Evolutionary conservation across 352 stramenopile species (phyloP), one percentile per base, ranked within the genome.

Genomic region (Globisporangium abappressorium): DNA sequence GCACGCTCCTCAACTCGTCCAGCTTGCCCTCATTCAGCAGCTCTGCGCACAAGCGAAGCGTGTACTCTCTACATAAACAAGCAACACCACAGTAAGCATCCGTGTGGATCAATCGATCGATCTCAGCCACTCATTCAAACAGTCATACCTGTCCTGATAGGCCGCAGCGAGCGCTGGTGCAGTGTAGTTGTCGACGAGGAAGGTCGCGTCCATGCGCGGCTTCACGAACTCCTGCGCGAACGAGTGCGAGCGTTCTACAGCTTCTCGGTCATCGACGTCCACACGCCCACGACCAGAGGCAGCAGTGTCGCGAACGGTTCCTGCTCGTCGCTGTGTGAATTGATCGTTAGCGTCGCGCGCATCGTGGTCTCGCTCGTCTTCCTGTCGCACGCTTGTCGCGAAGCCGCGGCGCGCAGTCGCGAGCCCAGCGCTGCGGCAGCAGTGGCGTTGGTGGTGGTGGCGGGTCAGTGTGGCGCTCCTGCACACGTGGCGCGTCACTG

Each of bases 141-240:
- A 26, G 20, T 15, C 87, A 64, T 95, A 97, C 68, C 97, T 78
- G 81, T 99, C 97, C 69, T 98, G 85, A 41, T 99, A 92, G 1
- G 96, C 97, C 46, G 89, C 87, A 30, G 97, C 97, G 20, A 99
- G 87, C 28, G 94, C 91, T 5, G 96, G 89, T 34, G 96, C 93
- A 33, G 97, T 99, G 76, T 99, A 99, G 75, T 99, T 98, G 73
- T 98, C 92, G 8, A 98, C 93, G 46, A 99, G 75, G 64, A 93
- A 93, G 28, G 75, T 84, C 33, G 82, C 80, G 59, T 95, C 87
- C 78, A 89, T 89, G 15, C 66, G 64, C 9, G 84, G 84, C 72
- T 90, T 92, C 55, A 84, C 70, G 47, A 92, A 90, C 71, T 90
- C 81, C n/a, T 78, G 76, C 18, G 84, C 85, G 43, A 92, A 85